Evolutionary conservation across 106 monocot species (phyloP), one percentile per base, ranked within the genome.

Genomic region (Dioscorea alata): DNA sequence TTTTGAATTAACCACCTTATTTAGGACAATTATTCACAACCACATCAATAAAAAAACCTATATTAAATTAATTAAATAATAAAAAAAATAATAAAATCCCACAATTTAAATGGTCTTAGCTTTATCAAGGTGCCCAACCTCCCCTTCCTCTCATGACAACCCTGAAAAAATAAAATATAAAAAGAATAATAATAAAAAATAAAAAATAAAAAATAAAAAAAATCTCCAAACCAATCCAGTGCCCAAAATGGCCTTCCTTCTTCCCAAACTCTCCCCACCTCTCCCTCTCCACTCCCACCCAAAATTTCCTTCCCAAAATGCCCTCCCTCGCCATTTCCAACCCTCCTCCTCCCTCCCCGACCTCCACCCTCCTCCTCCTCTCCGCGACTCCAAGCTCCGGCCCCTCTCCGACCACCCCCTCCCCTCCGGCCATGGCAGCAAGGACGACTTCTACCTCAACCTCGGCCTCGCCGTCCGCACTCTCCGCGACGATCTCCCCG

Each of bases 391-490:
- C 71, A 19, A 54, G 53, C 18, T 50, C 14, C 63, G 19, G 23
- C 33, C 23, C 4, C 51, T 64, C 13, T 31, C 13, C 50, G 33
- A 68, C 59, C 48, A 23, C 25, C 8, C 4, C n/a, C 33, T 19
- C 24, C 2, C 23, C 31, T 14, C 34, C 22, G 68, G 60, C 13
- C 23, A 34, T 23, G 61, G 54, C 59, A 62, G 59, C 9, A 83
- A 73, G 68, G 78, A 84, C 33, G 89, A 89, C 16, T 95, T 91
- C 70, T 88, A 95, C 65, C 88, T 95, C 68, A 95, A 91, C 69
- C 81, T 95, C 32, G 95, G 95, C 35, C 49, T 79, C 28, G 91
- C 91, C 33, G 95, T 95, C 60, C 78, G 95, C 20, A 91, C 95
- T n/a, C 81, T 95, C 42, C 75, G 95, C 14, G 83, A 91, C 25